phyloP scores from a whole-genome alignment of 305 asterid genomes.

The Ilex paraguariensis region DNA sequence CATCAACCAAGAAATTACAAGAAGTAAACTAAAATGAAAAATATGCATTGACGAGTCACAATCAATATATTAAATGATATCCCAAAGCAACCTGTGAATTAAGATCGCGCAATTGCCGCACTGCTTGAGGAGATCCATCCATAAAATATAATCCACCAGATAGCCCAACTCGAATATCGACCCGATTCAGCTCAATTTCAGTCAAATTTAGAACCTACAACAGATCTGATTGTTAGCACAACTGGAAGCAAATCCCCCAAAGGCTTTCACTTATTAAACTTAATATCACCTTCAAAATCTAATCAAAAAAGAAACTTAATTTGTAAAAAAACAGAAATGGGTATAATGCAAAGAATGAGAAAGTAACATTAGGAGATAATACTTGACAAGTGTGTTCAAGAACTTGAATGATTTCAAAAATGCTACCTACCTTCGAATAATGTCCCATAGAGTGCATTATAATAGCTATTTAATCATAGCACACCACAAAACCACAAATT shows the following conservation, averaged over 20 bases:
- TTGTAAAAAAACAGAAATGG: too few species aligned
- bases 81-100: conserved; percentile 64
- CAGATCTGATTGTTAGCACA: conserved; percentile 13
- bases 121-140: conserved; percentile 99
- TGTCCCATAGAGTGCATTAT: too few species aligned
- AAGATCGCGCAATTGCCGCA: conserved; percentile 78
- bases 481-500: too few species aligned
- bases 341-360: too few species aligned
- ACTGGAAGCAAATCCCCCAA: background rate
- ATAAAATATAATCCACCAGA: conserved; percentile 91
- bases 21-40: background rate
- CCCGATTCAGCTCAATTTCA: conserved; percentile 81
- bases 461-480: too few species aligned
- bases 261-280: too few species aligned
- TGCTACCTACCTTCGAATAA: too few species aligned
- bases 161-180: conserved; percentile 86
- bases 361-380: too few species aligned
- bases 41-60: background rate
- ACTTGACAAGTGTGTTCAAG: too few species aligned
- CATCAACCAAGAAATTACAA: background rate
- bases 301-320: too few species aligned
- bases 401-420: too few species aligned
- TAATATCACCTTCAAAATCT: too few species aligned
- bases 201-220: conserved; percentile 88
- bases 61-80: background rate